Percentiles rank a stretch among this genome's conserved stretches.
Conservation (phyloP, 305 asterid species). For the Fraxinus albicans region DNA sequence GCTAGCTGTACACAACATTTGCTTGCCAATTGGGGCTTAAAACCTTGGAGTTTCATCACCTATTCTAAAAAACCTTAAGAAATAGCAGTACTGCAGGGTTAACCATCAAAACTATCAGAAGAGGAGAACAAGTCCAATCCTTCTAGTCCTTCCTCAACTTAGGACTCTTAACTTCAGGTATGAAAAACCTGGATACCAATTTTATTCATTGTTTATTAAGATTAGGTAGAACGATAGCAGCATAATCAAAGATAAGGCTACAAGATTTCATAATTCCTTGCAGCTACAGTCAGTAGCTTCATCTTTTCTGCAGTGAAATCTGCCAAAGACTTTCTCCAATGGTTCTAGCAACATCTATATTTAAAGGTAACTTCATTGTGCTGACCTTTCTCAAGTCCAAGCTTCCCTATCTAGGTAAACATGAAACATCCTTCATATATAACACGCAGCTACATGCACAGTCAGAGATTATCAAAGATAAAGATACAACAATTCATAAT, state of each 20-base stretch:
- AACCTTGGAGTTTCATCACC: neutral
- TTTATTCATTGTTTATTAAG: neutral
- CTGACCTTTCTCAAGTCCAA: neutral
- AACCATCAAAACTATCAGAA: neutral
- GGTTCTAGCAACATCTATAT: neutral
- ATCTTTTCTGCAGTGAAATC: neutral
- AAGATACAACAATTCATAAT: neutral
- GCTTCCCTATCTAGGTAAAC: neutral
- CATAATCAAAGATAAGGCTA: neutral
- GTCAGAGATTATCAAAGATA: neutral
- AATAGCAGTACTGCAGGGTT: neutral
- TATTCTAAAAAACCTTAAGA: neutral
- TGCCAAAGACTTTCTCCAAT: neutral
- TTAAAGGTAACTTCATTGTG: neutral
- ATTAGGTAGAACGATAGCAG: neutral
- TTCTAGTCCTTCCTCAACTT: neutral
- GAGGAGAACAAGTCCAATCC: neutral
- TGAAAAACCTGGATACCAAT: neutral
- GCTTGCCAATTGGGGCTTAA: neutral
- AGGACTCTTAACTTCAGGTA: neutral
- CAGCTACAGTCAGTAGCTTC: neutral
- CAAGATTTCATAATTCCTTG: neutral
- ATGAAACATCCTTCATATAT: neutral
- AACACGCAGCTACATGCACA: neutral
- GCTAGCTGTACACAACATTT: neutral